These are phyloP conservation scores for Murraya paniculata DNA, from an alignment of 345 rosid genomes.

Conservation along the genomic window DNA sequence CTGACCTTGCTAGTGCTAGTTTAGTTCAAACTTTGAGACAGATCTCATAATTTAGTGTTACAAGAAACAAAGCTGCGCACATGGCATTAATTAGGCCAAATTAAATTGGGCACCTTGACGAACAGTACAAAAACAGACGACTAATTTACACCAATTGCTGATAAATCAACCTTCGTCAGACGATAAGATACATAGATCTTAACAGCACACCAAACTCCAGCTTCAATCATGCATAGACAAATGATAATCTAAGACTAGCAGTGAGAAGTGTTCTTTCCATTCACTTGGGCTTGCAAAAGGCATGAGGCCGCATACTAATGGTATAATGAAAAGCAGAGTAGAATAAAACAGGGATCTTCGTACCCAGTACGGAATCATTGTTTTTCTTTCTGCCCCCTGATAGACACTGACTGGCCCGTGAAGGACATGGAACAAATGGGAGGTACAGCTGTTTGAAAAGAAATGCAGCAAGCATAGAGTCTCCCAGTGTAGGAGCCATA, in stretches of 20 bases:
- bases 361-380: constrained; percentile 57
- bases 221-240: constrained; percentile 10
- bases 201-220: not conserved
- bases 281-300: constrained; percentile 69
- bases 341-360: constrained; percentile 49
- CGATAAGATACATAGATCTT: not conserved
- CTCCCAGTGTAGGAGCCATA: constrained; percentile 80
- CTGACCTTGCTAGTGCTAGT: not conserved
- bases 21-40: not conserved
- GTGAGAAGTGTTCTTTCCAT: constrained; percentile 61
- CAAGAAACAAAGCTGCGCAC: not conserved
- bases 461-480: constrained; percentile 64
- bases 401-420: constrained; percentile 47
- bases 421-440: constrained; percentile 42
- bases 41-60: not conserved
- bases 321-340: constrained; percentile 43
- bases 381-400: constrained; percentile 16
- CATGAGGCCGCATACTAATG: constrained; percentile 59
- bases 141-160: not conserved
- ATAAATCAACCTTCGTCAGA: not conserved
- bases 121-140: not conserved
- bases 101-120: not conserved
- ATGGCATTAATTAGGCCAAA: not conserved
- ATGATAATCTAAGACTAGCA: constrained; percentile 12
- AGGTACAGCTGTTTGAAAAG: constrained; percentile 41